Evolutionary conservation across 768 basidiomycete genomes (phyloP), one percentile per base, ranked within the genome.

Genomic region (Psilocybe tampanensis): DNA sequence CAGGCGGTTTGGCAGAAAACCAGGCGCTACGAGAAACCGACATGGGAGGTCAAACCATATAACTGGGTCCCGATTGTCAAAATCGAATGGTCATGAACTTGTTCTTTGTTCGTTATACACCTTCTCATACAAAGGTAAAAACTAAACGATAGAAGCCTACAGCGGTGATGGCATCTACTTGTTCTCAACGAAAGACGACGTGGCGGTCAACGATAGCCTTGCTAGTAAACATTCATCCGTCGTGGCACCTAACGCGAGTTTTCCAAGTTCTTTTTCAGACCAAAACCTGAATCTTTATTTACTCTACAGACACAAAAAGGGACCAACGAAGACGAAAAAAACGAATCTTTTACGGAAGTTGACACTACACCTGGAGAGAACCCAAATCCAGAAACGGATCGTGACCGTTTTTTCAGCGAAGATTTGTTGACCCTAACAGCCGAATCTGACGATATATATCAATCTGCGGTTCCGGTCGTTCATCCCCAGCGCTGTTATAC

Each of bases 41-140:
- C 71, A 59, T 55, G 74, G 76, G 23, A 44, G 58, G 41, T 63
- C 67, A 18, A 85, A 86, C n/a, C 87, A 92, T 66, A 83, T 92
- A 45, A 92, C 89, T 29, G 90, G 90, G 18, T 82, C 83, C n/a
- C 78, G 86, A 41, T 87, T 92, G 79, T 86, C 89, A 15, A 63
- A 75, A 26, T 74, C 74, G 47, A 92, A 89, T 70, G 89, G 89
- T 19, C 84, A 93, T 65, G 90, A 94, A 74, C 78, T 90, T 41
- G 68, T 90, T 23, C 70, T 91, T 32, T 85, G 87, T 89, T 74
- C 47, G 23, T 32, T 19, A 18, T 42, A 32, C 44, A 36, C 60
- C 23, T 42, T 36, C 47, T 41, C 36, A 19, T 45, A 21, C 44
- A 12, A 32, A n/a, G n/a, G 44, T 56, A 32, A 50, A 56, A 52